Evolutionary conservation across 176 grass and related monocot genomes (phyloP).

Genomic region (Luzula sylvatica): DNA sequence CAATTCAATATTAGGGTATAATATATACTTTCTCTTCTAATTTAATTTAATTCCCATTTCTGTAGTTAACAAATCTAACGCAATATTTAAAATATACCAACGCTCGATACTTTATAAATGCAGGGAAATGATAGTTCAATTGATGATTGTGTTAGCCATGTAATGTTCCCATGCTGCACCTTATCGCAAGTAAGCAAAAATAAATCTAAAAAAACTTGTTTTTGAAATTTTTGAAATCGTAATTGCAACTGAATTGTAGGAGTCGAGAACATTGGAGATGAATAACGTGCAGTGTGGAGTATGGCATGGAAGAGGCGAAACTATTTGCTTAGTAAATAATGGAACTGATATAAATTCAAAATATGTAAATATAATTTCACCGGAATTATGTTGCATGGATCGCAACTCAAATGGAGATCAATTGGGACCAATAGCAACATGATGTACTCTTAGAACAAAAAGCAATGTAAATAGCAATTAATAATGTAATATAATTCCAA

Average conservation of each 20-base stretch:
- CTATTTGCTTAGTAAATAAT: conserved; percentile 61
- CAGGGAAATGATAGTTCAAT: conserved; percentile 75
- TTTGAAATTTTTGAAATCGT: conserved; percentile 21
- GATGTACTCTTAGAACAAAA: background rate
- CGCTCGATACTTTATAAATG: conserved; percentile 14
- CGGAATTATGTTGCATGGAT: conserved; percentile 73
- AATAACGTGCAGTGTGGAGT: conserved; percentile 92
- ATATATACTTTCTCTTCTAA: conserved; percentile 15
- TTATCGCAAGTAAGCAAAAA: conserved; percentile 65
- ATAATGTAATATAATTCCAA: no score
- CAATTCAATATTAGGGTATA: conserved; percentile 88
- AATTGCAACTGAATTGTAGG: conserved; percentile 38
- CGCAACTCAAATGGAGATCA: conserved; percentile 32
- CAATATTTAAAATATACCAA: conserved; percentile 1
- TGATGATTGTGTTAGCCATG: conserved; percentile 87
- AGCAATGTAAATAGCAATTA: no score
- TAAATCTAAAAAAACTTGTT: background rate
- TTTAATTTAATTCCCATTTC: background rate
- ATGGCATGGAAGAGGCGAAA: conserved; percentile 91
- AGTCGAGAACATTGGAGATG: conserved; percentile 90
- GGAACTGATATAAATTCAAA: conserved; percentile 45
- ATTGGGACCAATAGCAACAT: conserved; percentile 36
- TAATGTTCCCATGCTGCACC: conserved; percentile 83
- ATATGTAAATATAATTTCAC: conserved; percentile 47
- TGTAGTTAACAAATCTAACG: background rate